These are phyloP conservation scores for Kappamyces sp. DNA, from an alignment of 192 early-diverging fungal species.

Conservation along the genomic window DNA sequence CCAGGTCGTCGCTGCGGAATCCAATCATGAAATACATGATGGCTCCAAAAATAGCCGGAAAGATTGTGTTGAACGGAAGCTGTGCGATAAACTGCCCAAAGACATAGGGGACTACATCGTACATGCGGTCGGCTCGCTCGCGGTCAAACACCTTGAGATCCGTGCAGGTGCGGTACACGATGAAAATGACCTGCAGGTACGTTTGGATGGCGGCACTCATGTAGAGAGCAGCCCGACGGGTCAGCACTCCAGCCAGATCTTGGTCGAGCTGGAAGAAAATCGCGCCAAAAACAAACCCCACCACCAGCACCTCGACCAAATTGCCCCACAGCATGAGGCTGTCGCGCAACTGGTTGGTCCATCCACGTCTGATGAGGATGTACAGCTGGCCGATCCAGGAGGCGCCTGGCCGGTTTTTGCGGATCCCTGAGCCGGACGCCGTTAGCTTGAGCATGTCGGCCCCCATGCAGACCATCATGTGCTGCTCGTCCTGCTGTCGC, in stretches of 20 bases:
- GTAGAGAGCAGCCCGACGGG: constrained; percentile 27
- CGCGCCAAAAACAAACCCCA: constrained; percentile 28
- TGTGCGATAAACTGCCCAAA: constrained; percentile 33
- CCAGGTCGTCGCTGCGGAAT: constrained; percentile 30
- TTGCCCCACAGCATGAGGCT: constrained; percentile 36
- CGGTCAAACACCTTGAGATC: constrained; percentile 45
- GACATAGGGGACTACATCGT: constrained; percentile 37
- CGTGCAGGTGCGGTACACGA: constrained; percentile 32
- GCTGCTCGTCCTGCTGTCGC: not conserved
- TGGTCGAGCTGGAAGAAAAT: constrained; percentile 38
- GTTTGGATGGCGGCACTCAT: constrained; percentile 27
- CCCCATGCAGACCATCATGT: not conserved
- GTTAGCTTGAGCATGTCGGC: not conserved
- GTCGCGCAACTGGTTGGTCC: constrained; percentile 35
- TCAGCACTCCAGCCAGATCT: constrained; percentile 30
- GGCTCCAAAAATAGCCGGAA: constrained; percentile 24
- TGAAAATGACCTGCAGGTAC: constrained; percentile 39
- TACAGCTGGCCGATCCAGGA: constrained; percentile 24
- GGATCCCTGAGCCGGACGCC: not conserved
- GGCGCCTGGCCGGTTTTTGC: constrained; percentile 12
- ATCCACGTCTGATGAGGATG: constrained; percentile 24
- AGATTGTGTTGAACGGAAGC: constrained; percentile 22
- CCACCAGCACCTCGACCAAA: constrained; percentile 29
- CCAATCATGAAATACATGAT: constrained; percentile 41
- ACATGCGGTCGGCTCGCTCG: constrained; percentile 44